Percentiles rank a stretch among this genome's conserved stretches.
Conservation (phyloP, 805 yeast species). For the Komagataella ulmi region DNA sequence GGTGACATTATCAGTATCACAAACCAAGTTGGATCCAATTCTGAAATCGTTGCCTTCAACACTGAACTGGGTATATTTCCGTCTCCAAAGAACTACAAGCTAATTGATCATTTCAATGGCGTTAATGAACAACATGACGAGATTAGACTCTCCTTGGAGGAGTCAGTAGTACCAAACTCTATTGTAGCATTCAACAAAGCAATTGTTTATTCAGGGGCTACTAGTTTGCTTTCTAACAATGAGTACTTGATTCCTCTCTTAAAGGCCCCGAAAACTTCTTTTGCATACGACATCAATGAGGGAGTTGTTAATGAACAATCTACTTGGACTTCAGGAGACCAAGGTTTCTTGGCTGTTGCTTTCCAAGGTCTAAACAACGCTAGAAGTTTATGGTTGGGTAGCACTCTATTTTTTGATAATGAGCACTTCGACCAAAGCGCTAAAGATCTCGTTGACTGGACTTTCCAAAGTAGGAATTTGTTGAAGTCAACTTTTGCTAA, state of each 20-base stretch:
- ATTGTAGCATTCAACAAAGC: conserved; percentile 8
- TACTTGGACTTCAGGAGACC: conserved; percentile 72
- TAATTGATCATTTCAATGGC: conserved; percentile 51
- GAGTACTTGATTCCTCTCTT: conserved; percentile 60
- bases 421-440: conserved; percentile 13
- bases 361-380: conserved; percentile 74
- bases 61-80: conserved; percentile 77
- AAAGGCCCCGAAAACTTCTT: conserved; percentile 52
- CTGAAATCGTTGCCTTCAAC: conserved; percentile 51
- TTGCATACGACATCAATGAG: conserved; percentile 34
- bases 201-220: conserved; percentile 32
- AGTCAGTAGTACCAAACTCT: conserved; percentile 18
- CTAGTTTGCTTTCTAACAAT: conserved; percentile 59
- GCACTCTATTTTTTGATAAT: conserved; percentile 32
- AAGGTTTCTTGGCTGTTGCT: conserved; percentile 63
- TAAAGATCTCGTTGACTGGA: conserved; percentile 47
- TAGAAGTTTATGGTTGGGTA: conserved; percentile 75
- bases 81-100: conserved; percentile 56
- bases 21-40: conserved; percentile 37
- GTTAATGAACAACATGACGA: conserved; percentile 11
- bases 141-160: conserved; percentile 8
- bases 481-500: conserved; percentile 39
- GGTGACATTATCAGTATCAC: conserved; percentile 67
- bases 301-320: conserved; percentile 22
- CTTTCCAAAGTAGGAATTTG: conserved; percentile 55